Percentiles rank a stretch among this genome's conserved stretches.
Evolutionary conservation across 2,329 filamentous ascomycete species (phyloP).

Genomic region (Epichloe coenophiala): DNA sequence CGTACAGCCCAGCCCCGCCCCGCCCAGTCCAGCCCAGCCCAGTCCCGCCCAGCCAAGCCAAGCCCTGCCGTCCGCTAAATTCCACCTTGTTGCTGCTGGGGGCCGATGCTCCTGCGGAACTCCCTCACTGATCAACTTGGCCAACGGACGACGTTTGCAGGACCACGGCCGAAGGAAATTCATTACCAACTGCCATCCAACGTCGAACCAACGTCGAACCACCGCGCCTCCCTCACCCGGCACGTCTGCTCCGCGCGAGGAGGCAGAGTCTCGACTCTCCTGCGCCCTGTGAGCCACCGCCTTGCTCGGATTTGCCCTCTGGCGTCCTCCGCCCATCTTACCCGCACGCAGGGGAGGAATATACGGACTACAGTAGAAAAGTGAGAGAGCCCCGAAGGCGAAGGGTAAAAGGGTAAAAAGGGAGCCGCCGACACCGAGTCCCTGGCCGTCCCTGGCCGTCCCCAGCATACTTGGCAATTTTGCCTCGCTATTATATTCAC

Average conservation of each 20-base stretch:
- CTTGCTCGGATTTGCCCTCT: neutral
- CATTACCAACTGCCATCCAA: neutral
- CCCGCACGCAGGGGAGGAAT: neutral
- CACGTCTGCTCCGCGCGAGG: neutral
- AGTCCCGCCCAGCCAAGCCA: neutral
- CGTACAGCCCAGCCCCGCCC: neutral
- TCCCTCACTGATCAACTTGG: neutral
- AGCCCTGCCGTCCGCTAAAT: neutral
- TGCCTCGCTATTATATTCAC: constrained; percentile 1
- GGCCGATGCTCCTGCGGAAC: constrained; percentile 1
- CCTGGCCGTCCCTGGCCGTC: neutral
- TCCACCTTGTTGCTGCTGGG: neutral
- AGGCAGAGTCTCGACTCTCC: neutral
- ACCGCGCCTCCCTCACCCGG: neutral
- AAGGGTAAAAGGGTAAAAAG: neutral
- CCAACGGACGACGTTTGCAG: constrained; percentile 1
- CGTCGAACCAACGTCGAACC: neutral
- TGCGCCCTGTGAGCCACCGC: neutral
- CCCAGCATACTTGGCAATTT: neutral
- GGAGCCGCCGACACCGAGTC: neutral
- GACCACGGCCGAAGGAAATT: neutral
- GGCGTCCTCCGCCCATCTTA: neutral
- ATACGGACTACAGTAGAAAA: too few relatives aligned
- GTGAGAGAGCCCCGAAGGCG: neutral
- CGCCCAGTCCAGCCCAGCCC: too few relatives aligned